These are phyloP conservation scores for Xerocomus brunneocitrinus DNA, from an alignment of 768 basidiomycete species.

Conservation along the genomic window DNA sequence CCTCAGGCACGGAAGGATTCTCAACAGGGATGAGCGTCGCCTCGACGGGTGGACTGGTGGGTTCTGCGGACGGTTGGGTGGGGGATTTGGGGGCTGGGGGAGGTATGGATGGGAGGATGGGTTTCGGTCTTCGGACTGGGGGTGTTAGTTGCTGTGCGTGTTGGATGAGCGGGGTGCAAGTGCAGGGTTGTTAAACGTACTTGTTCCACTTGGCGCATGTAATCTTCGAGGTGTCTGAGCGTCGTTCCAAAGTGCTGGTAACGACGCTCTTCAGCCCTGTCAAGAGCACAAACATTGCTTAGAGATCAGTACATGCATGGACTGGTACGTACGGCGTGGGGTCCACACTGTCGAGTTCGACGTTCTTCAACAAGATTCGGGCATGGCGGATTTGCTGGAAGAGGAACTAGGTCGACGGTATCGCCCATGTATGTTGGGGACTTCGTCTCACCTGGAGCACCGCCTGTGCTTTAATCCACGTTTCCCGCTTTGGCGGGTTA, in stretches of 20 bases:
- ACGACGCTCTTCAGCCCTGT: constrained; percentile 40
- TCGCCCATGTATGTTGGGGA: neutral
- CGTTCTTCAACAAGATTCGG: constrained; percentile 50
- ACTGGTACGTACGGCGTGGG: constrained; percentile 37
- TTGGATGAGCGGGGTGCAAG: neutral
- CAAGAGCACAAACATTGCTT: neutral
- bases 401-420: neutral
- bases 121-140: constrained; percentile 35
- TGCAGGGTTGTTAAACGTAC: constrained; percentile 29
- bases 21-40: constrained; percentile 25
- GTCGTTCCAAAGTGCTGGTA: constrained; percentile 45
- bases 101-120: constrained; percentile 54
- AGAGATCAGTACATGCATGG: neutral
- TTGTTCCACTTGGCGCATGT: constrained; percentile 49
- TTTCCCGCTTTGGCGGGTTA: constrained; percentile 22
- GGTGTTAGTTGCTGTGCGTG: constrained; percentile 40
- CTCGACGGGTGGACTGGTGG: constrained; percentile 12
- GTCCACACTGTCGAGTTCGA: constrained; percentile 47
- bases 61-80: neutral
- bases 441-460: constrained; percentile 48
- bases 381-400: constrained; percentile 52
- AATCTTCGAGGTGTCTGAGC: constrained; percentile 52
- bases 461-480: constrained; percentile 54
- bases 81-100: constrained; percentile 30
- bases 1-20: constrained; percentile 7